Percentiles rank a stretch among this genome's conserved stretches.
Evolutionary conservation across 192 early-diverging fungal genomes (phyloP).

Genomic region (Ramicandelaber brevisporus): DNA sequence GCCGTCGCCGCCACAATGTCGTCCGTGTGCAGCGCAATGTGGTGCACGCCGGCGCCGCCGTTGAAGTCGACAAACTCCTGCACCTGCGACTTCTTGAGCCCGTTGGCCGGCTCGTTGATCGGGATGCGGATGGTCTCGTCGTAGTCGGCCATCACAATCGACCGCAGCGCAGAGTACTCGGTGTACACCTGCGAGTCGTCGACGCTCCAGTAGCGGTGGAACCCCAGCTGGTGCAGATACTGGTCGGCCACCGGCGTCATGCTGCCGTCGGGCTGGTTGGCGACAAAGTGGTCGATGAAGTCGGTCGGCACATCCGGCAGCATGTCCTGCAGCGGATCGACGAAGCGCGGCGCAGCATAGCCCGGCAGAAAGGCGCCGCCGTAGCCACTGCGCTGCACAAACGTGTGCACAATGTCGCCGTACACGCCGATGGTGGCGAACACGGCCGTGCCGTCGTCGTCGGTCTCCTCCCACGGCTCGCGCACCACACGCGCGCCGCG

Average conservation of each 20-base stretch:
- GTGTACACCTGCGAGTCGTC: conserved; percentile 92
- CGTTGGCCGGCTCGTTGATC: conserved; percentile 88
- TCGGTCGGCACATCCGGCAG: conserved; percentile 36
- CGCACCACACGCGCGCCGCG: conserved; percentile 62
- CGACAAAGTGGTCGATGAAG: conserved; percentile 84
- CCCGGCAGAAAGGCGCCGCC: conserved; percentile 73
- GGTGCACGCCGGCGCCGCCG: conserved; percentile 58
- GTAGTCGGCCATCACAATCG: conserved; percentile 87
- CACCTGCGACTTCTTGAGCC: conserved; percentile 88
- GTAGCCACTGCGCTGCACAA: conserved; percentile 63
- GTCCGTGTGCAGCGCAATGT: conserved; percentile 78
- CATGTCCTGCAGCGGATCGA: conserved; percentile 27
- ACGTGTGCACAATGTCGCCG: conserved; percentile 90
- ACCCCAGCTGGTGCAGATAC: conserved; percentile 81
- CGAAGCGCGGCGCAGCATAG: conserved; percentile 17
- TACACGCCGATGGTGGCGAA: conserved; percentile 83
- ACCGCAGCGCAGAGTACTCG: conserved; percentile 79
- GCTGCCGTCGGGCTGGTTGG: conserved; percentile 80
- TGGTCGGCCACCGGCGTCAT: conserved; percentile 66
- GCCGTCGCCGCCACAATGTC: conserved; percentile 63
- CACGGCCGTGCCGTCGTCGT: conserved; percentile 64
- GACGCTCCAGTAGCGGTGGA: conserved; percentile 96
- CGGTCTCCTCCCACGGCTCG: conserved; percentile 54
- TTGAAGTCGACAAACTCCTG: conserved; percentile 30
- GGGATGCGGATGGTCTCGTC: conserved; percentile 87